These are phyloP conservation scores for Blakeslea trispora DNA, from an alignment of 371 early-diverging fungal genomes.

Conservation along the genomic window DNA sequence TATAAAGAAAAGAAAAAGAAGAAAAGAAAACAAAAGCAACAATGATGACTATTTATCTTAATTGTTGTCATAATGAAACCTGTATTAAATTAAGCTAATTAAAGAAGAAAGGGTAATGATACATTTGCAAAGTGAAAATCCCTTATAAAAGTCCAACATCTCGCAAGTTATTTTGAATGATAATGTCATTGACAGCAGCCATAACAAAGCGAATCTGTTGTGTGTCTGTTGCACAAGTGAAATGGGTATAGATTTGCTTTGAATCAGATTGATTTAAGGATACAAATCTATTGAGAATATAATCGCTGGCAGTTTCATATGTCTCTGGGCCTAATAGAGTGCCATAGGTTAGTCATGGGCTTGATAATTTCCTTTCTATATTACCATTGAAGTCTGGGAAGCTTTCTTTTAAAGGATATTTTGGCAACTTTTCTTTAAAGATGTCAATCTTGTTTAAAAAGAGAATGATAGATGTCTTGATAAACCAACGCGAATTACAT, in stretches of 20 bases:
- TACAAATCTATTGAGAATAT: constrained; percentile 47
- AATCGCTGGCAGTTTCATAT: constrained; percentile 61
- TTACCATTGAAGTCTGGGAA: constrained; percentile 73
- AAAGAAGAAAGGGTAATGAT: not conserved
- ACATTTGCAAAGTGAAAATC: no score
- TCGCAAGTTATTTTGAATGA: constrained; percentile 61
- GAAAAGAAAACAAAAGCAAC: not conserved
- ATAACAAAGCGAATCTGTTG: constrained; percentile 72
- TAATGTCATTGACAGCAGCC: constrained; percentile 73
- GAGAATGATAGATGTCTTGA: constrained; percentile 76
- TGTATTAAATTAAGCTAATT: not conserved
- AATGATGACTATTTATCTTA: no score
- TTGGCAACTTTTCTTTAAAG: constrained; percentile 70
- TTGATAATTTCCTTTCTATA: no score
- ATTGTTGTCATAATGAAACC: no score
- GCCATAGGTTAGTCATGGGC: no score
- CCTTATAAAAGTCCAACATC: constrained; percentile 65
- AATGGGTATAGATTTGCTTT: constrained; percentile 56
- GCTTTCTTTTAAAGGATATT: constrained; percentile 63
- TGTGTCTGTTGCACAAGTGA: constrained; percentile 66
- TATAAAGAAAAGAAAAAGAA: constrained; percentile 1
- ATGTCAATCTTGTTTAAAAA: constrained; percentile 86
- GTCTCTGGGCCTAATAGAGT: constrained; percentile 54
- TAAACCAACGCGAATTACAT: constrained; percentile 78
- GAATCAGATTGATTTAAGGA: constrained; percentile 43